A percentile compares a stretch with the other conserved stretches of the same genome.
Evolutionary conservation across 208 protist species (phyloP).

Genomic region (Acanthamoeba royreba): DNA sequence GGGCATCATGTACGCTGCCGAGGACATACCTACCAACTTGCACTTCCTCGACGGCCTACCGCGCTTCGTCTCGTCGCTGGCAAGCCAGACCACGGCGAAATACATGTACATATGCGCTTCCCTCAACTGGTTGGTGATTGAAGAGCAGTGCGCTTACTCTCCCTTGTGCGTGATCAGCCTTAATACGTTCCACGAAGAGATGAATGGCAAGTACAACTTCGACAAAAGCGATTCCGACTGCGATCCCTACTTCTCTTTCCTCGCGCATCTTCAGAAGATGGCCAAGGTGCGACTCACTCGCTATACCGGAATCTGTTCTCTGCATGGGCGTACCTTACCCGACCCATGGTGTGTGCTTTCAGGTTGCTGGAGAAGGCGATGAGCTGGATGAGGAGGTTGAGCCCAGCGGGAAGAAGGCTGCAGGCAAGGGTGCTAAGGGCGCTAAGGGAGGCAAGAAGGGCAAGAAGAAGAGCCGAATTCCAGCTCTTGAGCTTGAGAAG

Average conservation of each 20-base stretch:
- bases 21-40: neutral
- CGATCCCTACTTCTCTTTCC: neutral
- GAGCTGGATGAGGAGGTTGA: neutral
- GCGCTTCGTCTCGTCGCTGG: neutral
- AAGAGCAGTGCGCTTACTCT: too few species aligned
- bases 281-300: too few species aligned
- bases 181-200: neutral
- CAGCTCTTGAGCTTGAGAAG: neutral
- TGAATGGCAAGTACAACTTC: neutral
- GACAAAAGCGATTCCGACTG: neutral
- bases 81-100: slow-evolving; percentile 1
- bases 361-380: neutral
- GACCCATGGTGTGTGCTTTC: neutral
- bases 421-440: neutral
- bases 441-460: too few species aligned
- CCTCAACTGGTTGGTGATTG: neutral
- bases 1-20: slow-evolving; percentile 30
- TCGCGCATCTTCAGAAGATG: neutral
- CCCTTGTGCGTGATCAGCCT: neutral
- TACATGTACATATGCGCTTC: neutral
- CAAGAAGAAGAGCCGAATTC: slow-evolving; percentile 16
- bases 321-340: neutral
- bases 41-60: neutral
- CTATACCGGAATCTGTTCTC: too few species aligned
- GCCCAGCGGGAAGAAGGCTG: neutral